Conservation (phyloP, 345 rosid genomes). For the Ricinus communis region DNA sequence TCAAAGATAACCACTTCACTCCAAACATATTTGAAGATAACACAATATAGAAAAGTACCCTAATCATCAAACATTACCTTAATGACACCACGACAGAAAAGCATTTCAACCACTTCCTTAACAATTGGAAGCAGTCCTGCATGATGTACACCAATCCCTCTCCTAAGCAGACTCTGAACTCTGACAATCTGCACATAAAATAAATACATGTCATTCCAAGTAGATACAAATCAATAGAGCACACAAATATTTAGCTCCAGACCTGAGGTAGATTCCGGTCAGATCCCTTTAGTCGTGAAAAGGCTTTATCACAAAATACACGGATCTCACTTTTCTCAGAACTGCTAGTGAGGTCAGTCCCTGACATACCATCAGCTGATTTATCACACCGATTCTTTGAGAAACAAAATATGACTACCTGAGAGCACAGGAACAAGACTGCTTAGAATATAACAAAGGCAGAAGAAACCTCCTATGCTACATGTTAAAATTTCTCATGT, state of each 20-base stretch:
- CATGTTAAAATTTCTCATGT: not conserved
- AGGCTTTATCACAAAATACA: slow-evolving; percentile 92
- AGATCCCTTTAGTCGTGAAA: slow-evolving; percentile 92
- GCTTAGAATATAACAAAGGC: slow-evolving; percentile 12
- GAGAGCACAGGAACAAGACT: slow-evolving; percentile 24
- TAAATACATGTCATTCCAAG: slow-evolving; percentile 10
- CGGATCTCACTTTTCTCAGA: slow-evolving; percentile 88
- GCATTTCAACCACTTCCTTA: slow-evolving; percentile 98
- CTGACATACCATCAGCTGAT: slow-evolving; percentile 68
- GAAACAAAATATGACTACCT: slow-evolving; percentile 95
- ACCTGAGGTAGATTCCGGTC: slow-evolving; percentile 97
- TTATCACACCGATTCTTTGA: slow-evolving; percentile 95
- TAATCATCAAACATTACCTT: slow-evolving; percentile 54
- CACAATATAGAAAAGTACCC: not conserved
- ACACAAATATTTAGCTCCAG: slow-evolving; percentile 9
- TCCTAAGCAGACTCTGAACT: slow-evolving; percentile 80
- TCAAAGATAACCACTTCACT: not conserved
- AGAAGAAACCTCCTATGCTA: slow-evolving; percentile 12
- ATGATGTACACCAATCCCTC: slow-evolving; percentile 98
- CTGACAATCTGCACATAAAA: slow-evolving; percentile 66
- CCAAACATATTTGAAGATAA: not conserved
- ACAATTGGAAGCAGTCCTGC: slow-evolving; percentile 99
- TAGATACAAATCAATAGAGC: not conserved
- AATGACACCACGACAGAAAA: slow-evolving; percentile 93
- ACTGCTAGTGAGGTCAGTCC: slow-evolving; percentile 75